phyloP scores from a whole-genome alignment of 176 grass and related monocot species.

The Thalia dealbata region DNA sequence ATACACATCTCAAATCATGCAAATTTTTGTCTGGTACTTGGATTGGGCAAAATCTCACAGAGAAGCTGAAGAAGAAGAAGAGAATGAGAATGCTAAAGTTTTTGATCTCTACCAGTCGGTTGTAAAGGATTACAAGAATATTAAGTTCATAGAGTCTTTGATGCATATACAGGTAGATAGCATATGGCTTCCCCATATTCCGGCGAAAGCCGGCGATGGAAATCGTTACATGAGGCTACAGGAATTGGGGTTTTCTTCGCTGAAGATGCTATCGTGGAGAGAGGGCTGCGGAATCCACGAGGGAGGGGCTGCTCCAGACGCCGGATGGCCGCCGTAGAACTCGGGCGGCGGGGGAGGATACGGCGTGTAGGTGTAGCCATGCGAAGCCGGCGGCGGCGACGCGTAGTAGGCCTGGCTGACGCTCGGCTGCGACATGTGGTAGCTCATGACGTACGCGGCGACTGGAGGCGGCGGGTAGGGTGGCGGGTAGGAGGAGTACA shows the following conservation, averaged over 20 bases:
- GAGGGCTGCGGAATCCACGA: conserved; percentile 26
- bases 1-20: no score
- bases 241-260: not conserved
- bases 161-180: no score
- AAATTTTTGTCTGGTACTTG: no score
- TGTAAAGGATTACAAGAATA: no score
- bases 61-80: no score
- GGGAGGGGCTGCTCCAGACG: conserved; percentile 26
- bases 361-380: conserved; percentile 31
- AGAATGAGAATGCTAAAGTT: no score
- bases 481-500: conserved; percentile 7
- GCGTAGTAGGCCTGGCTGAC: conserved; percentile 48
- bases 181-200: not conserved
- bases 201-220: not conserved
- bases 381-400: conserved; percentile 18
- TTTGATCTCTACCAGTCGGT: no score
- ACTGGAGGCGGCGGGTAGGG: not conserved
- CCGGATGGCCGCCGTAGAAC: conserved; percentile 33
- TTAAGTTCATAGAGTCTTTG: no score
- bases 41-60: no score
- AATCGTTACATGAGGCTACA: not conserved
- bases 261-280: not conserved
- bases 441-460: conserved; percentile 35
- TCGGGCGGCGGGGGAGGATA: conserved; percentile 16
- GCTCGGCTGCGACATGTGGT: conserved; percentile 43